Evolutionary conservation across 208 protist species (phyloP).

Genomic region (Perkinsela sp.): DNA sequence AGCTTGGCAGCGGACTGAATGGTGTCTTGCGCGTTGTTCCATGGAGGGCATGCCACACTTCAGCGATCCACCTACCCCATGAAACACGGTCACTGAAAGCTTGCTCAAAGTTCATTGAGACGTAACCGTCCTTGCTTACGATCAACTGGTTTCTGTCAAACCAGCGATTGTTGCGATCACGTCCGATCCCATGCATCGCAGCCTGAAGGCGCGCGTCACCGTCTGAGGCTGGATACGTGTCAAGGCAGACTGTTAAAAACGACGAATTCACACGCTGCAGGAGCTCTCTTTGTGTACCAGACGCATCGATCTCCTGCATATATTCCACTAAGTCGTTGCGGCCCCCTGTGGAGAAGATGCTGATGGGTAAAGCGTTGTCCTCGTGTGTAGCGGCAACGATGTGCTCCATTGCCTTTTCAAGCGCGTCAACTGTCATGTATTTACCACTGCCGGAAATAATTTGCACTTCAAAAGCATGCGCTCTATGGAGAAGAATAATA

Average conservation of each 20-base stretch:
- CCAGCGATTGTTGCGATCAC: conserved; percentile 61
- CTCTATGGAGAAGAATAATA: conserved; percentile 3
- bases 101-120: conserved; percentile 57
- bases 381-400: not conserved
- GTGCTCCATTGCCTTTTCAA: conserved; percentile 1
- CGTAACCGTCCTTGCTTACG: conserved; percentile 38
- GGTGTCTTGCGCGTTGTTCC: not conserved
- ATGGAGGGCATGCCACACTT: conserved; percentile 4
- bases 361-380: conserved; percentile 2
- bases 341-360: conserved; percentile 3
- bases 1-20: not conserved
- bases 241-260: not conserved
- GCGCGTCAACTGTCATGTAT: conserved; percentile 1
- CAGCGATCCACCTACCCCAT: conserved; percentile 39
- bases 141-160: conserved; percentile 71
- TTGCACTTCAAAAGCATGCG: conserved; percentile 5
- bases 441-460: not conserved
- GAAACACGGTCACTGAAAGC: conserved; percentile 31
- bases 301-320: not conserved
- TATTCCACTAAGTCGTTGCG: conserved; percentile 2
- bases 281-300: not conserved
- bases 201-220: conserved; percentile 4
- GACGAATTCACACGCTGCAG: conserved; percentile 4
- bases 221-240: not conserved
- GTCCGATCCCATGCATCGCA: conserved; percentile 24